Evolutionary conservation across 2,329 filamentous ascomycete genomes (phyloP), one percentile per base, ranked within the genome.

Genomic region (Rasamsonia emersonii): DNA sequence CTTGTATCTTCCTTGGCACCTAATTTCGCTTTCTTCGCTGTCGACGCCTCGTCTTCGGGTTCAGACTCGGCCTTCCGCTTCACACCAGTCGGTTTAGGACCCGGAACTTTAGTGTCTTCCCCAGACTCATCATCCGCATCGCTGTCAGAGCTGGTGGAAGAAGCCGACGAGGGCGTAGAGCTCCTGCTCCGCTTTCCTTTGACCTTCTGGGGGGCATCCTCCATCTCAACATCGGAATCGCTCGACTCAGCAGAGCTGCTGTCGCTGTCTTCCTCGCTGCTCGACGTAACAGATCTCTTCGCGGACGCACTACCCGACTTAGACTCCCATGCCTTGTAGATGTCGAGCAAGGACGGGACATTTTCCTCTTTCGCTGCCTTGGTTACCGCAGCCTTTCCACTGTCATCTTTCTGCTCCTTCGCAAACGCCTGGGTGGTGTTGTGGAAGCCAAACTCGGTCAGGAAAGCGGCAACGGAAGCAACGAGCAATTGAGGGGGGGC

Each of bases 381-480:
- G 24, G 48, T 38, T 21, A 35, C 38, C 25, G 44, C 29, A 5
- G 42, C 49, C 29, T 53, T 54, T 27, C 48, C 53, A 28, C 49
- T 38, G 19, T 44, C 39, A 10, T 42, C 38, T 62, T 67, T 51
- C 60, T 69, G 65, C 50, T 85, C 76, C 51, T 77, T 74, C 45
- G 67, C 65, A 49, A 86, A 79, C 4, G 74, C 71, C 37, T 68
- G 62, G 48, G 71, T 72, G 27, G 81, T 73, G 37, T 67, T 65
- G 28, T 67, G 56, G 47, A 83, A 81, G n/a, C 75, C 71, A 53
- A 81, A 70, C 27, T 79, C 70, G 24, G 69, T 68, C 30, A 86
- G 67, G 55, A 86, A 86, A 14, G 62, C 58, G 40, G 75, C 75
- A 46, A 86, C 70, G 10, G 84, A 64, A 39, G 77, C 72, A 50